Base-by-base conservation (phyloP, 1,139 yeast genomes). In the Candida labiduridarum region DNA sequence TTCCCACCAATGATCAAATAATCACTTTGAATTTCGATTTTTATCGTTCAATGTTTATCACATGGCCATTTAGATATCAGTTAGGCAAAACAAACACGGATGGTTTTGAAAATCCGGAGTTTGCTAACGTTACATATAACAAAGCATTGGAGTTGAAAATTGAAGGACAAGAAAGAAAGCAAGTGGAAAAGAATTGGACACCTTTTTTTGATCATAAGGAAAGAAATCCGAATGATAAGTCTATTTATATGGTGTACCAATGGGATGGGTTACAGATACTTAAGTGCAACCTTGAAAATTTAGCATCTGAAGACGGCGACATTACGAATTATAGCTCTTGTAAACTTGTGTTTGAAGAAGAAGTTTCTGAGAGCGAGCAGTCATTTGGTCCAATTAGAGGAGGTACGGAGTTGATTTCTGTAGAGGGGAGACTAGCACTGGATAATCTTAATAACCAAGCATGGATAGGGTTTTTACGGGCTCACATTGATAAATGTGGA, bases 121-220 rank as follows among this genome's bases (percentile, higher is more conserved):
- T 52, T 45, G 67, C 66, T 48, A 47, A 59, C 29, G 53, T 55
- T 12, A 38, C 55, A 7, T 71, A 65, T 52, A 63, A 55, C 44
- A 61, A 59, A 49, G 64, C 62, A 2, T 54, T 59, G 14, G 73
- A 69, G 49, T 59, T 72, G 35, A 56, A 67, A 27, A 62, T 65
- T 30, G 64, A 64, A 38, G 30, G 18, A 18, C 25, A 44, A 25
- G 59, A 12, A 58, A 15, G 56, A 22, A 45, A 47, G 16, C n/a
- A 25, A 35, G 35, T 45, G 14, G 77, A 74, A 53, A 76, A 76
- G 56, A 76, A 76, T 55, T 76, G 80, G 80, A 72, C 78, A 2
- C 80, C 80, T 0, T 64, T 75, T 51, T 52, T 71, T 14, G 67
- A 69, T 52, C 57, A 59, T 19, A 44, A 43, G 1, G 64, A 61